A percentile compares a stretch with the other conserved stretches of the same genome.
Evolutionary conservation across 805 yeast species (phyloP).

Genomic region (Candida nemodendra): DNA sequence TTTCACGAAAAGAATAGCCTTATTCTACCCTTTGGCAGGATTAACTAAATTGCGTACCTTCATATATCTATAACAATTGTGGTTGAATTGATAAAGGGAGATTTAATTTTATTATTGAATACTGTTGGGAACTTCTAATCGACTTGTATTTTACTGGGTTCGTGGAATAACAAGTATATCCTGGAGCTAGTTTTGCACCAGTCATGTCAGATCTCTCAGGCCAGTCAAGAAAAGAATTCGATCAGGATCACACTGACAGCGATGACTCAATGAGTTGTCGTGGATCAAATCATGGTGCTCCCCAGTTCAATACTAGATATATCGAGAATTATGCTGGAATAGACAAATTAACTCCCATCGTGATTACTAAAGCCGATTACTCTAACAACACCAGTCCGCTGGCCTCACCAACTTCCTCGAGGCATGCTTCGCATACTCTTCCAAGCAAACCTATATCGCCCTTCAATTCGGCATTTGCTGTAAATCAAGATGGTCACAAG

Average conservation of each 20-base stretch:
- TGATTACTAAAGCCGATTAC: no score
- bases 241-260: background rate
- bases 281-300: constrained; percentile 9
- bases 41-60: no score
- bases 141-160: no score
- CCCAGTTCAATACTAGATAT: constrained; percentile 18
- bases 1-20: no score
- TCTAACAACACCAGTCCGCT: constrained; percentile 13
- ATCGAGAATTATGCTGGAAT: constrained; percentile 7
- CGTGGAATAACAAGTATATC: no score
- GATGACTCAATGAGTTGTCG: background rate
- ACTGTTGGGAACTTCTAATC: no score
- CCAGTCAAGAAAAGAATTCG: no score
- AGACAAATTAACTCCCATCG: background rate
- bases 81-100: no score
- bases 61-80: no score
- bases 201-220: background rate
- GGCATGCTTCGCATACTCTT: constrained; percentile 17
- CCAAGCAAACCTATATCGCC: constrained; percentile 17
- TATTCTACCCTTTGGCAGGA: no score
- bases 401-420: constrained; percentile 20
- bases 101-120: no score
- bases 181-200: no score
- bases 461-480: constrained; percentile 8
- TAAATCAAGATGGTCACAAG: constrained; percentile 3